These are phyloP conservation scores for Wickerhamiella australiensis DNA, from an alignment of 805 yeast species.

Conservation along the genomic window DNA sequence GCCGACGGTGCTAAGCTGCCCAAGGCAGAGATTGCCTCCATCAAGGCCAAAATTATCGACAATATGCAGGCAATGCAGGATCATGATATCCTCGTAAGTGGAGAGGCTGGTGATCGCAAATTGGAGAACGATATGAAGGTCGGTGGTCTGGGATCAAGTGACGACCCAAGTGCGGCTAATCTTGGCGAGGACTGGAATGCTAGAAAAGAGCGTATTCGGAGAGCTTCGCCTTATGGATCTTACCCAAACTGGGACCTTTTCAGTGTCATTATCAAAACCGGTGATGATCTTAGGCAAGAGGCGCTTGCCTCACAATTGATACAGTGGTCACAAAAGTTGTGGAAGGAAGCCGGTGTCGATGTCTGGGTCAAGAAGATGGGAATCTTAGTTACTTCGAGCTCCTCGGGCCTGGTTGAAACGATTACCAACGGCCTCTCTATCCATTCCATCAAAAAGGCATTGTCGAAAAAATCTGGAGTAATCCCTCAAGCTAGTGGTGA, in stretches of 20 bases:
- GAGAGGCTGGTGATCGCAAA: constrained; percentile 82
- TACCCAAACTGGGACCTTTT: constrained; percentile 87
- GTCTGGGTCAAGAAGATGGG: constrained; percentile 94
- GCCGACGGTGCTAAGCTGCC: constrained; percentile 32
- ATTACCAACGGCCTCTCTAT: constrained; percentile 88
- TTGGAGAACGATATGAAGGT: constrained; percentile 84
- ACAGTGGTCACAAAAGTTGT: constrained; percentile 70
- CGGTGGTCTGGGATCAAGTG: constrained; percentile 46
- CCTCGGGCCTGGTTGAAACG: constrained; percentile 88
- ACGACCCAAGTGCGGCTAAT: constrained; percentile 40
- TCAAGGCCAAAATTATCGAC: constrained; percentile 55
- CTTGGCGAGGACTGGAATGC: constrained; percentile 89
- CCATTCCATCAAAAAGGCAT: constrained; percentile 86
- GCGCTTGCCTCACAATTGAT: constrained; percentile 95
- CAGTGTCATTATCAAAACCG: constrained; percentile 92
- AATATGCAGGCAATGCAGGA: constrained; percentile 70
- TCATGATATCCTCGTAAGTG: constrained; percentile 38
- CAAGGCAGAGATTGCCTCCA: constrained; percentile 48
- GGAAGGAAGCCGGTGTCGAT: constrained; percentile 57
- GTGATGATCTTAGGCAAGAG: constrained; percentile 90
- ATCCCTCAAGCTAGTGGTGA: constrained; percentile 34
- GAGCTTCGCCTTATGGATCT: constrained; percentile 71
- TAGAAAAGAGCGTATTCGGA: constrained; percentile 68
- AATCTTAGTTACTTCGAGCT: constrained; percentile 79
- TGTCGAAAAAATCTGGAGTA: constrained; percentile 47